Conservation (phyloP, 2,329 filamentous ascomycete species). For the Triangularia verruculosa region DNA sequence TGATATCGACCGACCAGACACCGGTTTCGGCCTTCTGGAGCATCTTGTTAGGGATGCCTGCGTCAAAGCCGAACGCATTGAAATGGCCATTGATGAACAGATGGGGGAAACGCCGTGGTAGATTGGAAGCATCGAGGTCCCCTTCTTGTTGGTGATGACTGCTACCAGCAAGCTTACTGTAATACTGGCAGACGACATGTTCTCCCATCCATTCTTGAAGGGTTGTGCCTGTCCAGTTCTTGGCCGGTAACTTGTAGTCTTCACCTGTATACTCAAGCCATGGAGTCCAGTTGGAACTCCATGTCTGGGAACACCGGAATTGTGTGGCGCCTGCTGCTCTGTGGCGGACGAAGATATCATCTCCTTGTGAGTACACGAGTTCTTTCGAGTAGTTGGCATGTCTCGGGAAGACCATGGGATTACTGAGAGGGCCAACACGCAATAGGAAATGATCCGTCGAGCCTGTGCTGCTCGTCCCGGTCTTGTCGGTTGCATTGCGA, state of each 20-base stretch:
- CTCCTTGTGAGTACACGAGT: slow-evolving; percentile 41
- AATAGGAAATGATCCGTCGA: slow-evolving; percentile 58
- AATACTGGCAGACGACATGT: slow-evolving; percentile 62
- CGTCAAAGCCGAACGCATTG: slow-evolving; percentile 62
- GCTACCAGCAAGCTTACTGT: slow-evolving; percentile 55
- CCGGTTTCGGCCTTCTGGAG: slow-evolving; percentile 40
- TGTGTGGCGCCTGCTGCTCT: slow-evolving; percentile 58
- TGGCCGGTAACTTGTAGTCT: slow-evolving; percentile 48
- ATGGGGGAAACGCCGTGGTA: slow-evolving; percentile 56
- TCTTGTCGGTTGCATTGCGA: slow-evolving; percentile 47
- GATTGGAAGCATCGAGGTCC: slow-evolving; percentile 41
- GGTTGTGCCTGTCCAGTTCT: slow-evolving; percentile 55
- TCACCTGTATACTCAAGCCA: slow-evolving; percentile 59
- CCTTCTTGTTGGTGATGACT: slow-evolving; percentile 59
- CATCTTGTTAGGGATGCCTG: slow-evolving; percentile 54
- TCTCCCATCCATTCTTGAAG: slow-evolving; percentile 57
- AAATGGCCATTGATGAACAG: slow-evolving; percentile 59
- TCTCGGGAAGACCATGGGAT: slow-evolving; percentile 57
- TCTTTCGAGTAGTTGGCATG: slow-evolving; percentile 56
- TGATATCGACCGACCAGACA: slow-evolving; percentile 56
- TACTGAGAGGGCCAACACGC: slow-evolving; percentile 53
- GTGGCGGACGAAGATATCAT: slow-evolving; percentile 49
- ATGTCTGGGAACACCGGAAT: slow-evolving; percentile 61
- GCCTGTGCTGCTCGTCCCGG: slow-evolving; percentile 23
- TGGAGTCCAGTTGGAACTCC: slow-evolving; percentile 55